Base-by-base conservation (phyloP, 192 early-diverging fungal species). In the Backusella circina region DNA sequence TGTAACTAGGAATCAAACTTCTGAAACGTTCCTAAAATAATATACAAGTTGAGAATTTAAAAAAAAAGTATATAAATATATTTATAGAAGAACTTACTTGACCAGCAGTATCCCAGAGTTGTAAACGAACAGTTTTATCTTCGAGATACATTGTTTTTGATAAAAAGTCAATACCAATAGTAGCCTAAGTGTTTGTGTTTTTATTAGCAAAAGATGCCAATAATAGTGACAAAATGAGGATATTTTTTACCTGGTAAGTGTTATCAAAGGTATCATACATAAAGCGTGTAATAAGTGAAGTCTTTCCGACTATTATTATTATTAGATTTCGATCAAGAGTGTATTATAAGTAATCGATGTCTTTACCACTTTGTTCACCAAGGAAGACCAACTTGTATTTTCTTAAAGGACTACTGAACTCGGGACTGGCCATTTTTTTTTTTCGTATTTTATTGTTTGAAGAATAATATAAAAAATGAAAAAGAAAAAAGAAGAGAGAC, bases 211-310 rank as follows among this genome's bases (percentile, higher is more conserved):
- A 33, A 50, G 9, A 13, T 84, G 67, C 47, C 12, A 21, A 35
- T 16, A 37, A 12, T 13, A 23, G 16, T 32, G 23, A 8, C 23
- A 1, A 26, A 16, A n/a, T 13, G n/a, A n/a, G n/a, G n/a, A n/a
- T n/a, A n/a, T 26, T 18, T 41, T 39, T 38, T 82, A 90, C 87
- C 83, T 93, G 95, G 85, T 99, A 98, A 23, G 95, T 96, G 73
- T 96, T 96, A 88, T 99, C 97, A 81, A 99, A 99, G 21, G 95
- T 98, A 75, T 99, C 98, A 82, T 99, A 98, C 98, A 99, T 99
- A 83, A 99, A 99, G 26, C 98, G 90, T 23, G 98, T 99, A 73
- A 99, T 98, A 57, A 99, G 89, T 7, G 97, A 98, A 1, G 98
- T 99, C 81, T 99, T 99, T 47, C 98, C 98, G 35, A 98, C 97